Evolutionary conservation across 1,139 yeast species (phyloP), one percentile per base, ranked within the genome.

Genomic region (Kluyveromyces sp.): DNA sequence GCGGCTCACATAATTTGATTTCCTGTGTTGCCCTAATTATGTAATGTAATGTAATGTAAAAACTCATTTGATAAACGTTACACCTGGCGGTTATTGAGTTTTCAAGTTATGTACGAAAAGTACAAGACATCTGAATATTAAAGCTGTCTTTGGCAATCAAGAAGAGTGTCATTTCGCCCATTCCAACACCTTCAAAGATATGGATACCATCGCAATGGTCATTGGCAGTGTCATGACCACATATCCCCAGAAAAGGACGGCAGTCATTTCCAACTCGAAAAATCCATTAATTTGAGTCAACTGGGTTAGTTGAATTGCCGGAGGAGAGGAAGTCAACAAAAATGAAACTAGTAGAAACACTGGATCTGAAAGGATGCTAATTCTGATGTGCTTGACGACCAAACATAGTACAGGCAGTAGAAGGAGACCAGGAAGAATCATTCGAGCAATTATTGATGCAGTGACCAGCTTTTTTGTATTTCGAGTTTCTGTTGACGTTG

Each of bases 171-270:
- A 18, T 3, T 25, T 26, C 13, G 31, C 39, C 39, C 39, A 35
- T n/a, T 35, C 31, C 19, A 35, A 11, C 18, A 35, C 39, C 25
- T 13, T 35, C 19, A 35, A 25, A 15, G 39, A 20, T 12, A 35
- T 22, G 22, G 39, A 18, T 7, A 35, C 39, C 39, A 35, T 35
- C 9, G 28, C 19, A n/a, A 35, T 35, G n/a, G 39, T 35, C 31
- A 35, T 25, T n/a, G 94, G 94, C 38, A 84, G 70, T 1, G 94
- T 81, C 49, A 84, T 69, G 9, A 84, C 73, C 19, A 77, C 92
- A 54, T 84, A 84, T 4, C 94, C 94, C 85, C 94, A 84, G 56
- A 85, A 84, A 49, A 85, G 69, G n/a, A 84, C 89, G 3, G 88
- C 84, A 0, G 88, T 80, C 92, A 85, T 85, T 60, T 85, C 95